These are phyloP conservation scores for Marasmius sp. DNA, from an alignment of 1,284 basidiomycete species.

Conservation along the genomic window DNA sequence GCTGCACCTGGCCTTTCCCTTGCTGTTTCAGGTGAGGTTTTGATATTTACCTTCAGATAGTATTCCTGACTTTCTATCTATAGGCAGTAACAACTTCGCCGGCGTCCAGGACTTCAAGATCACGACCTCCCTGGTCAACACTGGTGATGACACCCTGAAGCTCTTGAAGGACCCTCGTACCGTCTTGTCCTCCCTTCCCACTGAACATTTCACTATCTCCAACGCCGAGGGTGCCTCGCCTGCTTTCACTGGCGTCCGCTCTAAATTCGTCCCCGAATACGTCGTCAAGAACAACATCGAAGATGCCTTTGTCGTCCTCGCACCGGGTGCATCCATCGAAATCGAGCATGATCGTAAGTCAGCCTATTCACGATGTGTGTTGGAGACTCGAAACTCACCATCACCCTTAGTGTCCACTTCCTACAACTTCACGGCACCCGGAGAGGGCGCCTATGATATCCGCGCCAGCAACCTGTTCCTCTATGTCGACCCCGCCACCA, in stretches of 20 bases:
- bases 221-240: constrained; percentile 35
- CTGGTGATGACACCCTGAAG: constrained; percentile 45
- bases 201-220: constrained; percentile 43
- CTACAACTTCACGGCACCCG: constrained; percentile 46
- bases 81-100: constrained; percentile 36
- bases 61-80: neutral
- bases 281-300: constrained; percentile 20
- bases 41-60: neutral
- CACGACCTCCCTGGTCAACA: constrained; percentile 42
- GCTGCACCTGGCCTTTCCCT: no score
- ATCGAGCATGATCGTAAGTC: constrained; percentile 43
- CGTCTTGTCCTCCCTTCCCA: constrained; percentile 38
- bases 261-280: constrained; percentile 30
- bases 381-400: neutral
- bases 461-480: constrained; percentile 45
- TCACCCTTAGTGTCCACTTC: constrained; percentile 36
- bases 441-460: constrained; percentile 40
- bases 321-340: constrained; percentile 40
- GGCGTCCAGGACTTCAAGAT: constrained; percentile 42
- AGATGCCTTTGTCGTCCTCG: constrained; percentile 36
- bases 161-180: constrained; percentile 46
- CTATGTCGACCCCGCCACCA: constrained; percentile 31
- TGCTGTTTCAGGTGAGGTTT: constrained; percentile 9
- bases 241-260: constrained; percentile 40
- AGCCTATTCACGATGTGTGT: neutral